Conservation (phyloP, 2,329 filamentous ascomycete species). For the Cordyceps javanica region DNA sequence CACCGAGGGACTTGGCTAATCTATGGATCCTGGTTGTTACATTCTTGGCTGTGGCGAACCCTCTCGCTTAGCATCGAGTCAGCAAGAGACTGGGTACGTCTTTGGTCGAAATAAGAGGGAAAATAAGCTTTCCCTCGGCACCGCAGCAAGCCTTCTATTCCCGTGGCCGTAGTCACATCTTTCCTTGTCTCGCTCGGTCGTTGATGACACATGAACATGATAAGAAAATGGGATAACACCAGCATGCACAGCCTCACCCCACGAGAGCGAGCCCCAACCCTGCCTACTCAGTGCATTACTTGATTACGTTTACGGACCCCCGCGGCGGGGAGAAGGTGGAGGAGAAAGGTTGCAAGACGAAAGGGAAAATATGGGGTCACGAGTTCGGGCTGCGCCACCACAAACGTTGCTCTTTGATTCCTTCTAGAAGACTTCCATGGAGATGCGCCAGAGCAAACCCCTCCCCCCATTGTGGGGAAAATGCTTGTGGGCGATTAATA, state of each 20-base stretch:
- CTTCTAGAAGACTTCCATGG: constrained; percentile 30
- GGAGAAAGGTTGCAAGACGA: no score
- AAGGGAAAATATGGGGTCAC: neutral
- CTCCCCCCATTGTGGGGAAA: neutral
- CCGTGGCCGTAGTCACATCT: neutral
- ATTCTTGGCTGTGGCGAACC: neutral
- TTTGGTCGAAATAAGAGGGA: neutral
- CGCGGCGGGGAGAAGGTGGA: no score
- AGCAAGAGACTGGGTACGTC: neutral
- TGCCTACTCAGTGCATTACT: no score
- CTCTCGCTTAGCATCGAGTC: neutral
- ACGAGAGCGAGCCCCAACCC: no score
- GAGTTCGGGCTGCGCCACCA: constrained; percentile 6
- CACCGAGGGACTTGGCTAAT: no score
- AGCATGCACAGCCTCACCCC: no score
- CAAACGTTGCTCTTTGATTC: constrained; percentile 11
- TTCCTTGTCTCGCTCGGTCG: neutral
- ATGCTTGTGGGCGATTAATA: no score
- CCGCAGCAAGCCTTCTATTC: neutral
- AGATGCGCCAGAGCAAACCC: neutral
- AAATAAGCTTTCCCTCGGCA: neutral
- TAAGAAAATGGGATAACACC: no score
- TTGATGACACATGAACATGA: neutral
- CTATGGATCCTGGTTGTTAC: neutral
- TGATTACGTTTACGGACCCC: no score